phyloP scores from a whole-genome alignment of 164 flowering plant species.

The Tetracentron sinense region DNA sequence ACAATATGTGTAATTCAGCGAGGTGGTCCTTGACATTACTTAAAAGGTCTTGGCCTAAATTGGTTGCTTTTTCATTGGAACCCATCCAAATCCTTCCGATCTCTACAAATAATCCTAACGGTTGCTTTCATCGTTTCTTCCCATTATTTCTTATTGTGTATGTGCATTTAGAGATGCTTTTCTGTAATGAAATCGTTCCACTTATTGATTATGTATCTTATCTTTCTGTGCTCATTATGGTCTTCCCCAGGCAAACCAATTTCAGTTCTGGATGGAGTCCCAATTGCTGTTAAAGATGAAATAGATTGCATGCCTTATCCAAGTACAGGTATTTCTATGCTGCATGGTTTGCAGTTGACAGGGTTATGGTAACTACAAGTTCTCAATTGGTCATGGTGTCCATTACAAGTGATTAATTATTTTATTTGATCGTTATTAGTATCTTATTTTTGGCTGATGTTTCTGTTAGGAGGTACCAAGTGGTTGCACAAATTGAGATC shows the following conservation, averaged over 20 bases:
- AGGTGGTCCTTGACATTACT: too few relatives aligned
- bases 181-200: neutral
- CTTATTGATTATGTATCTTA: neutral
- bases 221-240: neutral
- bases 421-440: neutral
- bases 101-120: too few relatives aligned
- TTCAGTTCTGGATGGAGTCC: conserved; percentile 84
- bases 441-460: neutral
- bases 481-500: conserved; percentile 78
- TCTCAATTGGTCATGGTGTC: neutral
- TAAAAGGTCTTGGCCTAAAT: too few relatives aligned
- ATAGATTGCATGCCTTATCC: conserved; percentile 92
- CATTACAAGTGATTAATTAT: neutral
- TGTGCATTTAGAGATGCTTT: neutral
- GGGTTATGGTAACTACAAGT: neutral
- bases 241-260: conserved; percentile 56
- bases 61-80: too few relatives aligned
- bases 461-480: conserved; percentile 74
- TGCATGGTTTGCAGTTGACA: neutral
- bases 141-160: too few relatives aligned
- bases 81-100: too few relatives aligned
- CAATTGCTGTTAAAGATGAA: conserved; percentile 87
- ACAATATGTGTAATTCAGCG: too few relatives aligned
- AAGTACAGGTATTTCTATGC: conserved; percentile 61
- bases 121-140: too few relatives aligned